phyloP scores from a whole-genome alignment of 179 eudicot species.

The Carnegiea gigantea region DNA sequence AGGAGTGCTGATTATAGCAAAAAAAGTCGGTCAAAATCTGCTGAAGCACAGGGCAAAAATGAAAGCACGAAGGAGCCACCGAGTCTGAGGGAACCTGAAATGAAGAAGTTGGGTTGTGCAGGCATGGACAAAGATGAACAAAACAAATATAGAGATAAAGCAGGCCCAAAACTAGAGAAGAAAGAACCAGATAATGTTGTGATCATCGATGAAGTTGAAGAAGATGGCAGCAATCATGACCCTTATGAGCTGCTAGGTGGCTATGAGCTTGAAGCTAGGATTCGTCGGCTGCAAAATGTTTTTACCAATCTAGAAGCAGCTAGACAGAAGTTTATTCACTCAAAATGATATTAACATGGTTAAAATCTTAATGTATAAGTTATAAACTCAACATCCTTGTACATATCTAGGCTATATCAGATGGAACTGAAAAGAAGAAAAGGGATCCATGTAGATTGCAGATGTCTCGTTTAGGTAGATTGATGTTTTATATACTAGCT shows the following conservation, averaged over 20 bases:
- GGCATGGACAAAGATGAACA: background rate
- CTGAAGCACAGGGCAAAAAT: background rate
- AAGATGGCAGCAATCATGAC: background rate
- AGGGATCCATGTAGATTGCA: too few species aligned
- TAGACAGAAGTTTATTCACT: background rate
- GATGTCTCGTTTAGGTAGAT: too few species aligned
- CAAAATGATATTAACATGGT: background rate
- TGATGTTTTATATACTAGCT: too few species aligned
- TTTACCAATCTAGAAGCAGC: background rate
- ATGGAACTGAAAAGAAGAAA: too few species aligned
- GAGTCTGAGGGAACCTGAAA: background rate
- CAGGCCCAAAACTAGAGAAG: background rate
- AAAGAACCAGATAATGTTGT: background rate
- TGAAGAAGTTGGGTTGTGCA: background rate
- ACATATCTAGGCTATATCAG: too few species aligned
- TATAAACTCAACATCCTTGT: too few species aligned
- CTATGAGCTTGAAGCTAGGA: constrained; percentile 5
- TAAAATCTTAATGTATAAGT: background rate
- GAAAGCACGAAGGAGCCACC: background rate
- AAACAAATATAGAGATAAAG: background rate
- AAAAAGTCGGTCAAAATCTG: background rate
- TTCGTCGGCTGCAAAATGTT: background rate
- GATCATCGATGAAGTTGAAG: background rate
- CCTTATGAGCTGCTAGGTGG: background rate
- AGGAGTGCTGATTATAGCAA: background rate